These are phyloP conservation scores for Pythium inflatum DNA, from an alignment of 352 stramenopile species.

Conservation along the genomic window DNA sequence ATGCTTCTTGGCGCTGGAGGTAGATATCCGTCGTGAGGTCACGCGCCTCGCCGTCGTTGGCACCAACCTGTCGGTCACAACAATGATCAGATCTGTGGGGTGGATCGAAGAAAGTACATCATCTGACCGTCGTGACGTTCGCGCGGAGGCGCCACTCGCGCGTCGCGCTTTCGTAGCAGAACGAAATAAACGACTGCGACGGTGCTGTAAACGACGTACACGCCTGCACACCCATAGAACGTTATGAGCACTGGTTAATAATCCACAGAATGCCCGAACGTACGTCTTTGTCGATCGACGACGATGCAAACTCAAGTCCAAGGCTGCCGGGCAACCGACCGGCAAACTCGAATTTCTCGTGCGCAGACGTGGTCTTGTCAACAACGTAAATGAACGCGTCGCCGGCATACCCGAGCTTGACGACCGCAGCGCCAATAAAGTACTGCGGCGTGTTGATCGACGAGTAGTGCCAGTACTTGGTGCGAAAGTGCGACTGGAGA, in stretches of 20 bases:
- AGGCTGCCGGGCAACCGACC: conserved; percentile 34
- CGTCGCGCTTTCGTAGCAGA: conserved; percentile 35
- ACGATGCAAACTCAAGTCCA: conserved; percentile 41
- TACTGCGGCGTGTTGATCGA: conserved; percentile 42
- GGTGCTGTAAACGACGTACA: conserved; percentile 38
- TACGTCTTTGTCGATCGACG: conserved; percentile 44
- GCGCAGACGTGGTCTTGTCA: conserved; percentile 36
- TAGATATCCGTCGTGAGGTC: conserved; percentile 32
- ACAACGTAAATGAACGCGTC: conserved; percentile 54
- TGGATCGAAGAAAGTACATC: too few relatives aligned
- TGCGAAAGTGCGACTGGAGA: conserved; percentile 28
- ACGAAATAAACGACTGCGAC: conserved; percentile 26
- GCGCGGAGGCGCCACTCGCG: conserved; percentile 35
- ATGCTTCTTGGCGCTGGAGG: conserved; percentile 39
- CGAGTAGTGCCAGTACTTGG: conserved; percentile 54
- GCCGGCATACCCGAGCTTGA: conserved; percentile 49
- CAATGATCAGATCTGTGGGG: too few relatives aligned
- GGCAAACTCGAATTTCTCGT: conserved; percentile 50
- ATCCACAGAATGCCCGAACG: neutral
- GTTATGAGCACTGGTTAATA: neutral
- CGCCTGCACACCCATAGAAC: neutral
- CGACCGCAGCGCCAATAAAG: conserved; percentile 48
- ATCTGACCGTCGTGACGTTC: conserved; percentile 32
- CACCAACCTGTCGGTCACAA: conserved; percentile 33
- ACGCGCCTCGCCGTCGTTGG: neutral